phyloP scores from a whole-genome alignment of 495 filamentous ascomycete genomes.

The Hypomontagnella monticulosa region DNA sequence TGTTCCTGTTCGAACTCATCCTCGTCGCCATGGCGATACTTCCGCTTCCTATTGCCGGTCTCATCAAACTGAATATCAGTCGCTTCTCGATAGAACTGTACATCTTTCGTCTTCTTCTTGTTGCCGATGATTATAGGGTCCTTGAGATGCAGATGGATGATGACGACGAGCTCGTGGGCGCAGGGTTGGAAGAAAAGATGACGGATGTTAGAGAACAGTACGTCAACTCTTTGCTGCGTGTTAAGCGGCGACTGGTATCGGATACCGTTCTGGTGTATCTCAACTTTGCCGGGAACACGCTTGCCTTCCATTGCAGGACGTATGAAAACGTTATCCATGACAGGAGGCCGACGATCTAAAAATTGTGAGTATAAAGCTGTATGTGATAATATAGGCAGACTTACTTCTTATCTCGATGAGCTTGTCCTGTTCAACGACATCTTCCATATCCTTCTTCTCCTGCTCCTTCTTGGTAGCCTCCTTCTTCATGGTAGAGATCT shows the following conservation, averaged over 20 bases:
- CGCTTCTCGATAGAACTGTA: slow-evolving; percentile 98
- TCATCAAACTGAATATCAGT: slow-evolving; percentile 99
- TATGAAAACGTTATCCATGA: slow-evolving; percentile 90
- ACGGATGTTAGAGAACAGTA: slow-evolving; percentile 98
- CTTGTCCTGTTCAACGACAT: slow-evolving; percentile 99
- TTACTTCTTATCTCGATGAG: slow-evolving; percentile 88
- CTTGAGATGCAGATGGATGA: slow-evolving; percentile 97
- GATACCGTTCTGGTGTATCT: slow-evolving; percentile 99
- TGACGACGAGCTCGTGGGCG: slow-evolving; percentile 92
- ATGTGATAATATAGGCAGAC: slow-evolving; percentile 32
- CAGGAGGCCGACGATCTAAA: slow-evolving; percentile 83
- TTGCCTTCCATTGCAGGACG: slow-evolving; percentile 95
- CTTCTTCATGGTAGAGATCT: slow-evolving; percentile 94
- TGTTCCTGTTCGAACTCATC: slow-evolving; percentile 99
- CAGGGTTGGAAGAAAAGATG: slow-evolving; percentile 99
- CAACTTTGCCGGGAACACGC: slow-evolving; percentile 91
- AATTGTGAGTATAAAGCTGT: slow-evolving; percentile 46
- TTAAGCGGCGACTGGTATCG: slow-evolving; percentile 91
- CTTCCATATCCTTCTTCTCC: slow-evolving; percentile 99
- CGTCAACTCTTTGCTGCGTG: slow-evolving; percentile 83
- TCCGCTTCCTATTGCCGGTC: slow-evolving; percentile 96
- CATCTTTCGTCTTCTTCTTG: slow-evolving; percentile 94
- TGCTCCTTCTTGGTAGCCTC: slow-evolving; percentile 88
- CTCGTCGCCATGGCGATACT: slow-evolving; percentile 98
- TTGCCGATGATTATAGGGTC: slow-evolving; percentile 99